These are phyloP conservation scores for Tricholoma sp. DNA, from an alignment of 768 basidiomycete genomes.

Conservation along the genomic window DNA sequence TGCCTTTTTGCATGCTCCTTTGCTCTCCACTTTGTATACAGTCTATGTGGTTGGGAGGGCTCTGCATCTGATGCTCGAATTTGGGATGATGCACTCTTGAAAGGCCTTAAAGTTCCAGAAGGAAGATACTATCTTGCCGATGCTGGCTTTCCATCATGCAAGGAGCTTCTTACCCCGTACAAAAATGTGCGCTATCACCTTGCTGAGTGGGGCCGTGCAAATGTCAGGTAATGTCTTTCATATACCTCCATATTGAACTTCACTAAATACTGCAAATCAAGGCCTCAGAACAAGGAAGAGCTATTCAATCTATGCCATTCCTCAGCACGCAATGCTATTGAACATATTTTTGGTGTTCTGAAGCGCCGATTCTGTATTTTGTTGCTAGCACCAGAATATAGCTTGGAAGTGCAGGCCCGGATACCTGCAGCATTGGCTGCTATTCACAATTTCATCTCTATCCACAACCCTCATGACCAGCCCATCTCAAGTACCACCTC, in stretches of 20 bases:
- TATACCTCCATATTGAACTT: background rate
- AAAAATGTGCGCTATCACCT: conserved; percentile 22
- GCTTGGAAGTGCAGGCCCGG: conserved; percentile 10
- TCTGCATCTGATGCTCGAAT: conserved; percentile 15
- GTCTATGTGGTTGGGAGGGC: conserved; percentile 24
- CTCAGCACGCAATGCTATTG: conserved; percentile 21
- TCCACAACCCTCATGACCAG: background rate
- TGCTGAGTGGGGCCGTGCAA: conserved; percentile 18
- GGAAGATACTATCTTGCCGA: conserved; percentile 12
- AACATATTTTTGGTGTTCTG: conserved; percentile 20
- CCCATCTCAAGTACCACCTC: no score
- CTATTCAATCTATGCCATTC: conserved; percentile 23
- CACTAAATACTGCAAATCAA: background rate
- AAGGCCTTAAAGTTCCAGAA: conserved; percentile 10
- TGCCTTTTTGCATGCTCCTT: background rate
- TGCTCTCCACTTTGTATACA: conserved; percentile 20
- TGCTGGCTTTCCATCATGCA: conserved; percentile 11
- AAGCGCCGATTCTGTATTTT: no score
- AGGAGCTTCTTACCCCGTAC: conserved; percentile 22
- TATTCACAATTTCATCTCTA: conserved; percentile 15
- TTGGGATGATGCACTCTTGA: conserved; percentile 12
- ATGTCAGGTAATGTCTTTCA: conserved; percentile 1
- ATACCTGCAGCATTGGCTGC: conserved; percentile 14
- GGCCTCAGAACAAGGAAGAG: conserved; percentile 19
- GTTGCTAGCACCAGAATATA: no score